Evolutionary conservation across 306 rosid genomes (phyloP).

Genomic region (Cotoneaster glaucophyllus): DNA sequence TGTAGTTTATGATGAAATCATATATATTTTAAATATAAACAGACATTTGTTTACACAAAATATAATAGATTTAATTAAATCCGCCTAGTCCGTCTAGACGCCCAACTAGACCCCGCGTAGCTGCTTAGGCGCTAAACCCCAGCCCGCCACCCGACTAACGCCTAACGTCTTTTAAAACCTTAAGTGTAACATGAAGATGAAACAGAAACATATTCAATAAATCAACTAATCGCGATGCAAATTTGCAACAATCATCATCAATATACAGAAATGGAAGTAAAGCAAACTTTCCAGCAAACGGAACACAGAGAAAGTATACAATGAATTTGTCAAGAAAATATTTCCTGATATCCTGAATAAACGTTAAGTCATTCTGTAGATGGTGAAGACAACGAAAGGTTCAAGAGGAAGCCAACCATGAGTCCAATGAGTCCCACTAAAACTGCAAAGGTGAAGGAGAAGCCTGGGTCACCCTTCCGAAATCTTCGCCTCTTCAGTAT

Average conservation of each 20-base stretch:
- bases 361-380: constrained; percentile 12
- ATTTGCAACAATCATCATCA: constrained; percentile 9
- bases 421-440: constrained; percentile 74
- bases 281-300: constrained; percentile 9
- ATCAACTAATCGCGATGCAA: constrained; percentile 15
- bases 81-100: no score
- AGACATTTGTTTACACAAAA: no score
- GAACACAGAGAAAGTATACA: constrained; percentile 9
- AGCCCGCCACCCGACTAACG: accelerated
- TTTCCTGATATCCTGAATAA: background rate
- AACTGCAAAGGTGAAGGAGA: constrained; percentile 64
- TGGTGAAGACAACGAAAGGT: constrained; percentile 58
- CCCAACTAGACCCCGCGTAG: no score
- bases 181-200: background rate
- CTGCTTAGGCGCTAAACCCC: no score
- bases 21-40: no score
- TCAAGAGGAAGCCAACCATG: constrained; percentile 78
- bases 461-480: constrained; percentile 59
- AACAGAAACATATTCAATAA: background rate
- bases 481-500: constrained; percentile 53
- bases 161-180: no score
- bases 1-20: no score
- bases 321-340: constrained; percentile 9
- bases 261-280: constrained; percentile 14
- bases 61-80: no score